These are phyloP conservation scores for Coniella vitis DNA, from an alignment of 2,329 filamentous ascomycete species.

Conservation along the genomic window DNA sequence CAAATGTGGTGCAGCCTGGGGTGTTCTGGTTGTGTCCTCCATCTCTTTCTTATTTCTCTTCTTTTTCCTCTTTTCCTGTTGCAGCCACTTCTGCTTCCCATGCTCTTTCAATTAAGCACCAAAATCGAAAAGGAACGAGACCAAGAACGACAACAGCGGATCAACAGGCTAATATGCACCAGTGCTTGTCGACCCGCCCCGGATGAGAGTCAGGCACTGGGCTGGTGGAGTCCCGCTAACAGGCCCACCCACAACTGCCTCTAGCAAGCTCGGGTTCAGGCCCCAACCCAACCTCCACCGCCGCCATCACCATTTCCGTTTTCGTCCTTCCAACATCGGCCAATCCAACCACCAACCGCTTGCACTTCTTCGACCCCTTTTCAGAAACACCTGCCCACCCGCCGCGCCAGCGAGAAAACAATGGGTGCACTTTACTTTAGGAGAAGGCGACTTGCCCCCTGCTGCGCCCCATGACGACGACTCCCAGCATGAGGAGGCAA, in stretches of 20 bases:
- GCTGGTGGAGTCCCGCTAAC: conserved; percentile 10
- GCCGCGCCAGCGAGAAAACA: too few relatives aligned
- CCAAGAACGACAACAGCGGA: too few relatives aligned
- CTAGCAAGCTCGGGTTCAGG: neutral
- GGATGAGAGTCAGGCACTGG: conserved; percentile 12
- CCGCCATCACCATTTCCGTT: neutral
- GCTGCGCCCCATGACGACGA: too few relatives aligned
- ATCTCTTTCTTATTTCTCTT: neutral
- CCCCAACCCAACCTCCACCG: neutral
- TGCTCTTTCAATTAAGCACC: neutral
- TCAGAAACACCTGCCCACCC: neutral
- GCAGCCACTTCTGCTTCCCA: neutral
- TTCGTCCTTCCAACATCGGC: neutral
- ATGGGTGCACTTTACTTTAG: too few relatives aligned
- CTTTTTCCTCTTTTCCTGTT: neutral
- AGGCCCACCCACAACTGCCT: neutral
- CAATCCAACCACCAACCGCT: neutral
- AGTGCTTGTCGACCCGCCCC: conserved; percentile 9
- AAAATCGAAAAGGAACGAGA: too few relatives aligned
- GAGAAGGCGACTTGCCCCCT: too few relatives aligned
- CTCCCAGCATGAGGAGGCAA: too few relatives aligned
- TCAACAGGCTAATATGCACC: too few relatives aligned
- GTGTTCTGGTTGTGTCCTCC: neutral
- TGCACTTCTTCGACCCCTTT: neutral
- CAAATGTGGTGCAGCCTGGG: neutral